Evolutionary conservation across 768 basidiomycete genomes (phyloP).

Genomic region (Suillus paluster): DNA sequence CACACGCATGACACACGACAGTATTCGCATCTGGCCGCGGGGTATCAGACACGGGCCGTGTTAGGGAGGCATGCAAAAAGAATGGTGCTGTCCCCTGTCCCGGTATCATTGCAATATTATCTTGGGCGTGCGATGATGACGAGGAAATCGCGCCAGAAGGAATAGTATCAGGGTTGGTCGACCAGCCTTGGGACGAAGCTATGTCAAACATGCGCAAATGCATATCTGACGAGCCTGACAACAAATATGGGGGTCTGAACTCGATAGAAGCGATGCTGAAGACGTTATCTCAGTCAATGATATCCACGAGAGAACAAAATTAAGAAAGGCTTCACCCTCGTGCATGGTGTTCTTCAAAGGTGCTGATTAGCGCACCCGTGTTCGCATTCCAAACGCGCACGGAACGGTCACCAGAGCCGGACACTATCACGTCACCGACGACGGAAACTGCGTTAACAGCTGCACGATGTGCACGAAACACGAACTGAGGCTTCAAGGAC

Average conservation of each 20-base stretch:
- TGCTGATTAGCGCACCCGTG: constrained; percentile 65
- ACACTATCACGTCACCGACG: constrained; percentile 63
- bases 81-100: constrained; percentile 19
- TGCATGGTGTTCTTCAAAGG: constrained; percentile 77
- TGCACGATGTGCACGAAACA: constrained; percentile 71
- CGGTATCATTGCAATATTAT: constrained; percentile 15
- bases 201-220: constrained; percentile 77
- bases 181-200: constrained; percentile 71
- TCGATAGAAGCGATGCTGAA: constrained; percentile 78
- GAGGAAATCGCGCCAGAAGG: constrained; percentile 17
- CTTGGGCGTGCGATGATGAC: not conserved
- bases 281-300: constrained; percentile 2
- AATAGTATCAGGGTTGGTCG: constrained; percentile 61
- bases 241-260: constrained; percentile 64
- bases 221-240: constrained; percentile 85
- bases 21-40: constrained; percentile 22
- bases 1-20: constrained; percentile 57
- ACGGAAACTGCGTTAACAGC: constrained; percentile 83
- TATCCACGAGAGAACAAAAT: not conserved
- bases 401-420: constrained; percentile 82
- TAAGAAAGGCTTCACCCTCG: constrained; percentile 57
- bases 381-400: constrained; percentile 79
- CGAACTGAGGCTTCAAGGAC: constrained; percentile 57
- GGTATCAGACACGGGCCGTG: constrained; percentile 24
- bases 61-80: constrained; percentile 35